A percentile compares a stretch with the other conserved stretches of the same genome.
phyloP scores from a whole-genome alignment of 345 rosid species.

The Eucalyptus virginea region DNA sequence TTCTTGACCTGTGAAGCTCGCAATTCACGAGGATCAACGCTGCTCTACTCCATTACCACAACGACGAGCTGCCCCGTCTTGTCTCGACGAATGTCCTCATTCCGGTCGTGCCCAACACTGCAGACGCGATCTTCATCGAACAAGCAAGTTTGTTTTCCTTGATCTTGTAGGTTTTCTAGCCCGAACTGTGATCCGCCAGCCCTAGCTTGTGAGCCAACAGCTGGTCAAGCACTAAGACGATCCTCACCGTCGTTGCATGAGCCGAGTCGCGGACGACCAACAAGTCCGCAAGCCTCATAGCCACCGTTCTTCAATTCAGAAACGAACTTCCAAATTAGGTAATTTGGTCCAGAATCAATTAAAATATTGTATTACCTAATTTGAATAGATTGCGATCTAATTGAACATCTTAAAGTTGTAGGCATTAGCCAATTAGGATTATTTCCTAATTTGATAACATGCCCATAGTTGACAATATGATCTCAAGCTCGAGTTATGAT shows the following conservation, averaged over 20 bases:
- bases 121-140: too few species aligned
- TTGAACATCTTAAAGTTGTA: neutral
- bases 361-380: neutral
- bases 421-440: neutral
- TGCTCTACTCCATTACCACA: too few species aligned
- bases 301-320: neutral
- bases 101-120: too few species aligned
- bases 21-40: too few species aligned
- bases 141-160: too few species aligned
- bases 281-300: neutral
- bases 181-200: too few species aligned
- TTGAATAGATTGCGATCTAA: neutral
- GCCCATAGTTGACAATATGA: neutral
- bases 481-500: neutral
- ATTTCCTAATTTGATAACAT: neutral
- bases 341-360: too few species aligned
- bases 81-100: too few species aligned
- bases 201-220: too few species aligned
- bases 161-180: too few species aligned
- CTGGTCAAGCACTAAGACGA: neutral
- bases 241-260: neutral
- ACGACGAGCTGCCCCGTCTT: too few species aligned
- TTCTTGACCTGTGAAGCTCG: too few species aligned
- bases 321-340: neutral
- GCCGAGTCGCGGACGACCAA: neutral